Percentiles rank a stretch among this genome's conserved stretches.
phyloP scores from a whole-genome alignment of 139 green algal species.

The Nannochloris sp. region DNA sequence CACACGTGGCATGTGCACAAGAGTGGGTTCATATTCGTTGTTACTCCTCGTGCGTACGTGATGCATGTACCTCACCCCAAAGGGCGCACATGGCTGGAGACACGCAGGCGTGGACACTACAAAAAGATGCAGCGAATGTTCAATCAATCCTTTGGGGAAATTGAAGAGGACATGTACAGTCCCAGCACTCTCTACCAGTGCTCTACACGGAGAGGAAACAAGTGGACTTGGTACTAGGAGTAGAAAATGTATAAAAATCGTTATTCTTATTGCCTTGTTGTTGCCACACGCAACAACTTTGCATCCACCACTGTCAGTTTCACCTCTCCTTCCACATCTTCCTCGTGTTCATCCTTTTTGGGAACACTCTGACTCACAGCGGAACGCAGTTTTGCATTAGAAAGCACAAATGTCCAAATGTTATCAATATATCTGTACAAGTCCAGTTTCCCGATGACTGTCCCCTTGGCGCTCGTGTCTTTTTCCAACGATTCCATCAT shows the following conservation, averaged over 20 bases:
- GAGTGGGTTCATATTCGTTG: constrained; percentile 20
- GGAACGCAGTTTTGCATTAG: constrained; percentile 21
- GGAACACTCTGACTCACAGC: constrained; percentile 5
- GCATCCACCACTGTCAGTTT: constrained; percentile 28
- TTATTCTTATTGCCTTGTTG: background rate
- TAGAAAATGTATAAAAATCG: background rate
- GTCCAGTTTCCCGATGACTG: constrained; percentile 39
- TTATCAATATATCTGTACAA: constrained; percentile 46
- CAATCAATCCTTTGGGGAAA: constrained; percentile 11
- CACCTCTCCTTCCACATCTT: constrained; percentile 10
- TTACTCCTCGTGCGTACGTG: constrained; percentile 19
- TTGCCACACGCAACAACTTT: constrained; percentile 6
- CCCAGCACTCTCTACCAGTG: constrained; percentile 17
- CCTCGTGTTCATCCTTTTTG: constrained; percentile 21
- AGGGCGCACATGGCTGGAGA: constrained; percentile 17
- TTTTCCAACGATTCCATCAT: constrained; percentile 13
- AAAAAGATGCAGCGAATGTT: constrained; percentile 28
- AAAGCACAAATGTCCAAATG: constrained; percentile 45
- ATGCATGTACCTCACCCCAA: constrained; percentile 23
- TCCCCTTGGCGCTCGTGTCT: constrained; percentile 18
- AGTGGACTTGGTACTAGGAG: constrained; percentile 8
- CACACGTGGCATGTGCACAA: constrained; percentile 27
- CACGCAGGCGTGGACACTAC: constrained; percentile 16
- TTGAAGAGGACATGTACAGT: constrained; percentile 17
- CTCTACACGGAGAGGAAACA: background rate